These are phyloP conservation scores for Salix suchowensis DNA, from an alignment of 345 rosid species.

Conservation along the genomic window DNA sequence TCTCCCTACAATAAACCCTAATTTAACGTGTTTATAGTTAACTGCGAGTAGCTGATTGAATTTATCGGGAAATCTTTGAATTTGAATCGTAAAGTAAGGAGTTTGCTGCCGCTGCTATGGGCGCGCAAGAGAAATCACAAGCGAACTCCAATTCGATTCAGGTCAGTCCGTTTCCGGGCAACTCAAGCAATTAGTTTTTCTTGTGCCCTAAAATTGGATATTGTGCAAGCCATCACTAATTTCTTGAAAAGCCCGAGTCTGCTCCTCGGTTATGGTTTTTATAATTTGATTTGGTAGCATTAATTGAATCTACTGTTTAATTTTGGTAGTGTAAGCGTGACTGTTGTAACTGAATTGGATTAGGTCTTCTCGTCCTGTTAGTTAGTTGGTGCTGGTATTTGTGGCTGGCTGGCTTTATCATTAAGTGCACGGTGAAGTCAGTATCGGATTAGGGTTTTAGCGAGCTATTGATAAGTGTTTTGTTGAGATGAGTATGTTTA, in stretches of 20 bases:
- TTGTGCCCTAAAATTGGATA: constrained; percentile 23
- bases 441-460: not conserved
- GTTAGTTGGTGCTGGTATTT: not conserved
- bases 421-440: not conserved
- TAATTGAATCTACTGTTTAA: constrained; percentile 1
- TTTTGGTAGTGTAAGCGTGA: not conserved
- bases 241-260: not conserved
- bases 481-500: not conserved
- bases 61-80: constrained; percentile 17
- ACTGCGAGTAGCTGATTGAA: constrained; percentile 14
- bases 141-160: constrained; percentile 77
- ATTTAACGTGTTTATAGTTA: constrained; percentile 21
- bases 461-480: not conserved
- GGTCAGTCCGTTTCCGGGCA: constrained; percentile 36
- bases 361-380: not conserved
- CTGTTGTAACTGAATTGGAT: not conserved
- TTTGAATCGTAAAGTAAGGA: constrained; percentile 19
- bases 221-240: not conserved
- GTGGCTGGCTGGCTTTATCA: no score
- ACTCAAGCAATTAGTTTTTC: not conserved
- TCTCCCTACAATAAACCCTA: constrained; percentile 44
- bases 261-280: not conserved
- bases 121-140: constrained; percentile 76
- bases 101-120: constrained; percentile 49
- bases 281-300: not conserved